Percentiles rank a stretch among this genome's conserved stretches.
phyloP scores from a whole-genome alignment of 305 asterid genomes.

The Solanum chacoense region DNA sequence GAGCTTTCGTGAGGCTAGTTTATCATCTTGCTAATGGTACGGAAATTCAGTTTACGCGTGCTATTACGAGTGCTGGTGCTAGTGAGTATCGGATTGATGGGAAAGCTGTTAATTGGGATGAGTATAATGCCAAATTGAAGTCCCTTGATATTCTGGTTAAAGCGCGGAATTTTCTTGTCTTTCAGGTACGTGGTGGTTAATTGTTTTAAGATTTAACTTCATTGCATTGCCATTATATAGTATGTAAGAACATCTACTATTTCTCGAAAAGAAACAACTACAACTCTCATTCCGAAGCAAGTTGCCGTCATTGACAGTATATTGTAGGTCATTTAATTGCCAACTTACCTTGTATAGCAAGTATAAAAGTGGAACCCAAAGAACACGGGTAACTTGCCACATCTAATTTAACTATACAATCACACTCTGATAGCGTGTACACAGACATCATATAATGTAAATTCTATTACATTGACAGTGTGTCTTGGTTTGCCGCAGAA shows the following conservation, averaged over 20 bases:
- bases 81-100: conserved; percentile 81
- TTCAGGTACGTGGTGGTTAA: conserved; percentile 35
- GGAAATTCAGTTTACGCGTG: conserved; percentile 68
- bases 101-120: conserved; percentile 64
- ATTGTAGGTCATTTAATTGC: background rate
- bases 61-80: conserved; percentile 64
- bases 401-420: background rate
- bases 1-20: conserved; percentile 71
- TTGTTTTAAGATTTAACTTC: background rate
- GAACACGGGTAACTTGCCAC: background rate
- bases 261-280: background rate
- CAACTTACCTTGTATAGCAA: background rate
- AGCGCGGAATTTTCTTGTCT: conserved; percentile 93
- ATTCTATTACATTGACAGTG: background rate
- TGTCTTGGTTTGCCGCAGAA: background rate
- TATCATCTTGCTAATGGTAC: conserved; percentile 61
- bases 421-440: background rate
- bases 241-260: background rate
- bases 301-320: background rate
- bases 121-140: conserved; percentile 60
- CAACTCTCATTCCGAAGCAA: background rate
- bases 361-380: background rate
- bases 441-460: background rate
- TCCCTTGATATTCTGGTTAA: conserved; percentile 84
- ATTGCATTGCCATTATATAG: background rate